Evolutionary conservation across 805 yeast species (phyloP).

Genomic region (Starmerella lactis-condensi): DNA sequence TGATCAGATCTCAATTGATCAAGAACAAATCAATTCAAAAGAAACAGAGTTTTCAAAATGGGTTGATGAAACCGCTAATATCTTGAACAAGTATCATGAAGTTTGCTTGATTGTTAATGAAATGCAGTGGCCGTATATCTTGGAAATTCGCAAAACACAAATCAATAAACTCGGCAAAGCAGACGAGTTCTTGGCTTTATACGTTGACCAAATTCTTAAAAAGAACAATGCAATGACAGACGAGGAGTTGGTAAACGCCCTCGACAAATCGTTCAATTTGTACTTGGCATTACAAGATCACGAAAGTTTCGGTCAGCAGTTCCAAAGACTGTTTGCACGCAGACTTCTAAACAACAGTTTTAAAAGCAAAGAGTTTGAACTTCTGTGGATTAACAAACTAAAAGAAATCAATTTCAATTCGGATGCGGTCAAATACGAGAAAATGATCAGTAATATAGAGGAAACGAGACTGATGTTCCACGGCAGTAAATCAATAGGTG

Average conservation of each 20-base stretch:
- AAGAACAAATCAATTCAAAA: conserved; percentile 2
- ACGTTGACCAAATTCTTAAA: conserved; percentile 65
- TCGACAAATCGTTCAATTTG: conserved; percentile 66
- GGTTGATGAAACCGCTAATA: conserved; percentile 6
- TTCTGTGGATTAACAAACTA: conserved; percentile 34
- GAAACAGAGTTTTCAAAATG: conserved; percentile 3
- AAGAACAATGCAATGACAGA: conserved; percentile 43
- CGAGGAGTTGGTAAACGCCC: conserved; percentile 41
- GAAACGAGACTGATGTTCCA: conserved; percentile 45
- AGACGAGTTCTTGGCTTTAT: conserved; percentile 20
- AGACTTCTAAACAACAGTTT: conserved; percentile 74
- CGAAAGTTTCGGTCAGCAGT: conserved; percentile 81
- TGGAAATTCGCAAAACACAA: neutral
- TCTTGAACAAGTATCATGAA: conserved; percentile 4
- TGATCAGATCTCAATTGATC: conserved; percentile 1
- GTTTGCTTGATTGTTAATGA: conserved; percentile 2
- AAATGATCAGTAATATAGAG: conserved; percentile 86
- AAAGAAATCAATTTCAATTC: conserved; percentile 3
- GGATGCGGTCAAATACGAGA: conserved; percentile 40
- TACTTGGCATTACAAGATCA: conserved; percentile 80
- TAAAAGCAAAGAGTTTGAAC: conserved; percentile 67
- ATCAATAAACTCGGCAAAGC: conserved; percentile 1
- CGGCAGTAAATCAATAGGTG: conserved; percentile 34
- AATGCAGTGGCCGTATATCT: neutral
- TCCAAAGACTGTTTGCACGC: conserved; percentile 73